Evolutionary conservation across 1,284 basidiomycete genomes (phyloP), one percentile per base, ranked within the genome.

Genomic region (Leucoagaricus sp.): DNA sequence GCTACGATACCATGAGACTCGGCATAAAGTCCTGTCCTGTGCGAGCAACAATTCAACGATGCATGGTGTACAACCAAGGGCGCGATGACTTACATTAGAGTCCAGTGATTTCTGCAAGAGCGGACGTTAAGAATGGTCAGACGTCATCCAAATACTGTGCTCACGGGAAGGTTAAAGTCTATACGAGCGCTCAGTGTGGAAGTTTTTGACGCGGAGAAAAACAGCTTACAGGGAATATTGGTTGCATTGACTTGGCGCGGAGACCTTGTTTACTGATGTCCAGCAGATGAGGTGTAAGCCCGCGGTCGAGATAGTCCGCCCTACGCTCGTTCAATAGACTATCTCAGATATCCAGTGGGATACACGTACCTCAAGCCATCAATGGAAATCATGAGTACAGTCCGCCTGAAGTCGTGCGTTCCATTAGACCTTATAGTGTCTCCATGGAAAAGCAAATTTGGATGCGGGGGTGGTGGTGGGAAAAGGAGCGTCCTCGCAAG

Each of bases 81-180:
- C 79, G 45, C n/a, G n/a, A n/a, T n/a, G n/a, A n/a, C n/a, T n/a
- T 67, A 91, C 89, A 94, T 87, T 19, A 94, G 66, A 5, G 87
- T 72, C 93, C 93, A 95, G 67, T 95, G 93, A 68, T 94, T 94
- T 9, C 91, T 91, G 56, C 10, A 49, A 38, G 33, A 15, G 31
- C 13, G 21, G 28, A 31, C n/a, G 28, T 55, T 47, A 50, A 36
- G 45, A 38, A 49, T 31, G 55, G 36, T n/a, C 53, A n/a, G 21
- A 52, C 25, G 60, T 17, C 55, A 28, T 36, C 44, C n/a, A 34
- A 49, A 36, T 44, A 33, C 25, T 49, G 31, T 36, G 76, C 87
- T 78, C 66, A 91, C 83, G 92, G 95, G 65, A 97, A 97, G 0
- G 95, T 96, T 60, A 95, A 72, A 0, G 92, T 91, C 90, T 92